These are phyloP conservation scores for Mitragyna speciosa DNA, from an alignment of 257 asterid species.

Conservation along the genomic window DNA sequence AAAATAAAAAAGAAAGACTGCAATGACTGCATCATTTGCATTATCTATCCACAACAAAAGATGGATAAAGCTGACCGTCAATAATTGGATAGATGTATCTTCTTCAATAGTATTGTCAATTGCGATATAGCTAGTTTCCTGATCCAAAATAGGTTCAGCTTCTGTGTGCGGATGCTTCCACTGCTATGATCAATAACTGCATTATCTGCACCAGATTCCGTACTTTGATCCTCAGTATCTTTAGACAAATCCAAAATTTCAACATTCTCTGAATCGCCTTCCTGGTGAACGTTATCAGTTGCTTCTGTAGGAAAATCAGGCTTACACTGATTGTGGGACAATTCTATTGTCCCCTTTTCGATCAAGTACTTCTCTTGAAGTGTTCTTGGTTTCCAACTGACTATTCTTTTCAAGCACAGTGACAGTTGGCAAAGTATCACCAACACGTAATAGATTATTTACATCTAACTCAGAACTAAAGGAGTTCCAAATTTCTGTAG, in stretches of 20 bases:
- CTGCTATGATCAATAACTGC: conserved; percentile 28
- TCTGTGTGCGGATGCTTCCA: conserved; percentile 33
- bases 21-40: no score
- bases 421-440: conserved; percentile 8
- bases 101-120: conserved; percentile 29
- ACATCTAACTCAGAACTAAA: conserved; percentile 18
- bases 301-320: conserved; percentile 10
- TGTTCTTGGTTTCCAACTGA: neutral
- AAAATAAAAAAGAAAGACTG: neutral
- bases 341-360: conserved; percentile 24
- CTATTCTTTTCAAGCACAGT: neutral
- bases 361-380: conserved; percentile 11
- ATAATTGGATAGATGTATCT: conserved; percentile 30
- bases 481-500: conserved; percentile 16
- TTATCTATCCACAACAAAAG: no score
- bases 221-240: conserved; percentile 25
- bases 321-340: conserved; percentile 18
- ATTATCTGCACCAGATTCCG: conserved; percentile 18
- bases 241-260: conserved; percentile 16
- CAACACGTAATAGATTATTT: conserved; percentile 17
- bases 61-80: conserved; percentile 39
- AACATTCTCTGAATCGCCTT: conserved; percentile 11
- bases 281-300: conserved; percentile 5
- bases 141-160: conserved; percentile 36
- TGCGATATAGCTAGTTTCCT: conserved; percentile 30